A percentile compares a stretch with the other conserved stretches of the same genome.
phyloP scores from a whole-genome alignment of 2,329 filamentous ascomycete species.

The Rhynchosporium secalis region DNA sequence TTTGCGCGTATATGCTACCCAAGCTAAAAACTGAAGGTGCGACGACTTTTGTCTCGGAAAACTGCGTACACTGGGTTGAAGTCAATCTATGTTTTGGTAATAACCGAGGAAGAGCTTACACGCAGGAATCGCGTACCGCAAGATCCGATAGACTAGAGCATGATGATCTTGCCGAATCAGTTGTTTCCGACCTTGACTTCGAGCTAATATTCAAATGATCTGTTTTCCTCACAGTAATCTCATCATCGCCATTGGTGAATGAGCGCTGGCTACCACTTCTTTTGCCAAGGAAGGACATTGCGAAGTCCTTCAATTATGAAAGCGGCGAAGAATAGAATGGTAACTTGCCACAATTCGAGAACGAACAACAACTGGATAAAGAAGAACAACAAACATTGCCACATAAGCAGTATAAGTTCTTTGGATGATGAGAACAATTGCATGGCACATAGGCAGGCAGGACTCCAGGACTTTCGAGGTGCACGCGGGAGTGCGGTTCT shows the following conservation, averaged over 20 bases:
- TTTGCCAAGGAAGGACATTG: constrained; percentile 33
- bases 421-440: constrained; percentile 7
- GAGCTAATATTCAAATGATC: constrained; percentile 14
- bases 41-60: constrained; percentile 37
- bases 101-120: constrained; percentile 26
- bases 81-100: constrained; percentile 8
- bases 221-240: constrained; percentile 27
- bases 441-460: constrained; percentile 20
- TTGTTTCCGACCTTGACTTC: constrained; percentile 20
- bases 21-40: constrained; percentile 34
- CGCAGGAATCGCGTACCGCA: constrained; percentile 35
- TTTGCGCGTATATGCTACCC: constrained; percentile 36
- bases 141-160: constrained; percentile 26
- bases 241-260: constrained; percentile 30
- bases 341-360: constrained; percentile 19
- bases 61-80: constrained; percentile 27
- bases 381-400: constrained; percentile 28
- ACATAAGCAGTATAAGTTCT: constrained; percentile 29
- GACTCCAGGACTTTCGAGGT: constrained; percentile 30
- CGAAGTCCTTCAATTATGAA: constrained; percentile 17
- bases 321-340: neutral
- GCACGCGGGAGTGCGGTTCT: constrained; percentile 20
- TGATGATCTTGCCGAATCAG: constrained; percentile 25
- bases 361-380: constrained; percentile 17
- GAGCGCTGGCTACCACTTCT: constrained; percentile 33